Percentiles rank a stretch among this genome's conserved stretches.
phyloP scores from a whole-genome alignment of 1,139 yeast genomes.

The Blastobotrys buckinghamii region DNA sequence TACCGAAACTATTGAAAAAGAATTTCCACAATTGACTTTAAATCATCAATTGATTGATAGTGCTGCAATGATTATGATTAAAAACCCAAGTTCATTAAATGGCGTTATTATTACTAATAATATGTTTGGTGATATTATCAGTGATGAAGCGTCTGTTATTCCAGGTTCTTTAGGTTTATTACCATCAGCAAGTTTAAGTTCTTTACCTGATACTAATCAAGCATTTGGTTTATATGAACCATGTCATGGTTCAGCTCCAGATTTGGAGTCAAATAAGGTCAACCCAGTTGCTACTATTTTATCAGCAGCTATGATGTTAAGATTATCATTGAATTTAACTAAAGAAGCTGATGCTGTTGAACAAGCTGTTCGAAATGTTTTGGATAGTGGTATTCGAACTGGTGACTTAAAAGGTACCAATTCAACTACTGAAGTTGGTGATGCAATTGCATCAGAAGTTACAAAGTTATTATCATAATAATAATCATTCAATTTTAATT shows the following conservation, averaged over 20 bases:
- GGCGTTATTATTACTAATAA: conserved; percentile 90
- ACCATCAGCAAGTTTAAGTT: conserved; percentile 94
- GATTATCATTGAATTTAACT: conserved; percentile 73
- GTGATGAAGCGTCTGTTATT: conserved; percentile 95
- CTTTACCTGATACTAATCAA: conserved; percentile 86
- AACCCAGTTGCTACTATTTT: conserved; percentile 93
- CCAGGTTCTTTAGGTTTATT: conserved; percentile 95
- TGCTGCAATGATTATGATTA: conserved; percentile 95
- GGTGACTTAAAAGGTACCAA: conserved; percentile 82
- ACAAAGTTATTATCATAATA: conserved; percentile 43
- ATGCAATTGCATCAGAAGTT: conserved; percentile 76
- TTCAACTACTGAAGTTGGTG: conserved; percentile 86
- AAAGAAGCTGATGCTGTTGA: conserved; percentile 88
- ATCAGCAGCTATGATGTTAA: conserved; percentile 96
- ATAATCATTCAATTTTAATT: not conserved
- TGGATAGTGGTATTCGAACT: conserved; percentile 82
- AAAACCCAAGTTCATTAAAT: conserved; percentile 82
- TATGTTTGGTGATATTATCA: conserved; percentile 97
- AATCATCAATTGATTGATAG: conserved; percentile 96
- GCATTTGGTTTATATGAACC: conserved; percentile 98
- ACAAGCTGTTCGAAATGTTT: conserved; percentile 74
- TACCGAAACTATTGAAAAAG: conserved; percentile 71
- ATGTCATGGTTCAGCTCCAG: conserved; percentile 98
- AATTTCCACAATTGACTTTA: conserved; percentile 79
- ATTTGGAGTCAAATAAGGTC: conserved; percentile 77